Evolutionary conservation across 768 basidiomycete species (phyloP).

Genomic region (Phylloporus arenicola): DNA sequence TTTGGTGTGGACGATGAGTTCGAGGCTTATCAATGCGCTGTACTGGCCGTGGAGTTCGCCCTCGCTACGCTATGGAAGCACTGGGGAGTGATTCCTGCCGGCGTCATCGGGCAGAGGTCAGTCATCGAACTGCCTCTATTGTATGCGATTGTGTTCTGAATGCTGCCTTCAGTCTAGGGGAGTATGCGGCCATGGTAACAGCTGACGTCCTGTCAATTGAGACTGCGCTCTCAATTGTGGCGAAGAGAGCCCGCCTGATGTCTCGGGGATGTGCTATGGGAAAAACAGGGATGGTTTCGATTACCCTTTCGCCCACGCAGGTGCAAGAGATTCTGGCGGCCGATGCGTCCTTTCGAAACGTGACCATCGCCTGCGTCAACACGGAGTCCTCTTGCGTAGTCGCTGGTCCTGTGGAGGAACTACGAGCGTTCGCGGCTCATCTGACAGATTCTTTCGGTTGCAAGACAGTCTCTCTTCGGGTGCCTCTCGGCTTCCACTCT

Average conservation of each 20-base stretch:
- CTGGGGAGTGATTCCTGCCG: slow-evolving; percentile 61
- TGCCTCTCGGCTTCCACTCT: slow-evolving; percentile 65
- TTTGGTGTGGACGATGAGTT: slow-evolving; percentile 33
- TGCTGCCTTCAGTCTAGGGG: slow-evolving; percentile 52
- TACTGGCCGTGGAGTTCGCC: slow-evolving; percentile 60
- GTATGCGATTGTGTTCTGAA: neutral
- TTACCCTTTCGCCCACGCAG: slow-evolving; percentile 35
- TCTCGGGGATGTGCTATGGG: slow-evolving; percentile 39
- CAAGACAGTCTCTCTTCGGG: slow-evolving; percentile 42
- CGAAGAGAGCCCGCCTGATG: slow-evolving; percentile 54
- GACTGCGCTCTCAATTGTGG: slow-evolving; percentile 54
- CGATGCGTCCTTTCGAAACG: slow-evolving; percentile 30
- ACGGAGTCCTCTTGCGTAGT: slow-evolving; percentile 53
- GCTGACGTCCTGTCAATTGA: slow-evolving; percentile 53
- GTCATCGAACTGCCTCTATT: slow-evolving; percentile 8
- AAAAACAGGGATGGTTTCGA: slow-evolving; percentile 58
- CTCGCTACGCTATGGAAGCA: slow-evolving; percentile 59
- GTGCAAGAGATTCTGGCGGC: slow-evolving; percentile 34
- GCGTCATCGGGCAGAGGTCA: slow-evolving; percentile 70
- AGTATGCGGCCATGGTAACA: slow-evolving; percentile 66
- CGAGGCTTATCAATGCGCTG: slow-evolving; percentile 47
- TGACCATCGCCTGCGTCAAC: slow-evolving; percentile 60
- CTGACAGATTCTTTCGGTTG: slow-evolving; percentile 34
- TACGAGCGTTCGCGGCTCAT: slow-evolving; percentile 38
- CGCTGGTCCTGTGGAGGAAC: slow-evolving; percentile 45